Percentiles rank a stretch among this genome's conserved stretches.
Evolutionary conservation across 2,329 filamentous ascomycete species (phyloP).

Genomic region (Aspergillus tanneri): DNA sequence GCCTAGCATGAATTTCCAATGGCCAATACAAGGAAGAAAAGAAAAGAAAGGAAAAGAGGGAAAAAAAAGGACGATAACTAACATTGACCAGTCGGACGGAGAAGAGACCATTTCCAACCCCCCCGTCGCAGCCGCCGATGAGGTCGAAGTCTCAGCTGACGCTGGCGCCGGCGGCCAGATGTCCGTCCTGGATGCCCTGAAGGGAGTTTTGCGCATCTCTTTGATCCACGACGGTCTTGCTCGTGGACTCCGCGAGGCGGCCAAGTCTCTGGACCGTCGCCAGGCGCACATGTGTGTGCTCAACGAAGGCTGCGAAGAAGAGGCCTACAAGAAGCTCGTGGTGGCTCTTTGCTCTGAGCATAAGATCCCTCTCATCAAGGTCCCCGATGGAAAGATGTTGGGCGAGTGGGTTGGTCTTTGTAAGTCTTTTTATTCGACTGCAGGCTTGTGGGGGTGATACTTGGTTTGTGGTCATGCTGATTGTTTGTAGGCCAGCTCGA

Average conservation of each 20-base stretch:
- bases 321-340: slow-evolving; percentile 99
- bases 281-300: slow-evolving; percentile 99
- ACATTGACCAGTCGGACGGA: slow-evolving; percentile 84
- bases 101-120: slow-evolving; percentile 84
- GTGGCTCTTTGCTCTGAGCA: slow-evolving; percentile 98
- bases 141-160: slow-evolving; percentile 96
- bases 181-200: slow-evolving; percentile 96
- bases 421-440: slow-evolving; percentile 56
- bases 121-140: slow-evolving; percentile 70
- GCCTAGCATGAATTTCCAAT: too few relatives aligned
- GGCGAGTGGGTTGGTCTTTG: slow-evolving; percentile 99
- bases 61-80: neutral
- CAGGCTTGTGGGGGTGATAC: neutral
- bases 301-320: slow-evolving; percentile 99
- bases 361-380: slow-evolving; percentile 99
- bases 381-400: slow-evolving; percentile 98
- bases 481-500: slow-evolving; percentile 80
- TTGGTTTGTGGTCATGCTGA: slow-evolving; percentile 15
- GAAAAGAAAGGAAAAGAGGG: neutral
- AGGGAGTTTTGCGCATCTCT: slow-evolving; percentile 97
- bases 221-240: slow-evolving; percentile 99
- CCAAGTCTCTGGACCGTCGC: slow-evolving; percentile 97
- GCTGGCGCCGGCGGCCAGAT: slow-evolving; percentile 70
- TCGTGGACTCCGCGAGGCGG: slow-evolving; percentile 95
- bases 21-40: too few relatives aligned